Conservation (phyloP, 2,329 filamentous ascomycete species). For the Tolypocladium ovalisporum region DNA sequence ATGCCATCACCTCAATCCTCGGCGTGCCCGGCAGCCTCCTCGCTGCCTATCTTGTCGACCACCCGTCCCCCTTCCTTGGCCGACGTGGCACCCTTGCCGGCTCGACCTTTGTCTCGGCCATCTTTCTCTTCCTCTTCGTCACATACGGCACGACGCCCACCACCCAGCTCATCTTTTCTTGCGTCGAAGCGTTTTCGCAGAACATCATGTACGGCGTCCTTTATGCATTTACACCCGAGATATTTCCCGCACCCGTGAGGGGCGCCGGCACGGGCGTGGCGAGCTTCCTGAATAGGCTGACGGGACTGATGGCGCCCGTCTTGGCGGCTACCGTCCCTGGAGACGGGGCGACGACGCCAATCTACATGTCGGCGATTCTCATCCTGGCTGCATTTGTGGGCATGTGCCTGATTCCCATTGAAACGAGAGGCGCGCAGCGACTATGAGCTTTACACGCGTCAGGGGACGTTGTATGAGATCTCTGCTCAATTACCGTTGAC, state of each 20-base stretch:
- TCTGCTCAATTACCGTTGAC: not conserved
- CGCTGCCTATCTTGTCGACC: slow-evolving; percentile 61
- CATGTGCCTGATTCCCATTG: slow-evolving; percentile 51
- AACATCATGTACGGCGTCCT: slow-evolving; percentile 71
- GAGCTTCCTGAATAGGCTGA: slow-evolving; percentile 58
- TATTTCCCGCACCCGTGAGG: slow-evolving; percentile 62
- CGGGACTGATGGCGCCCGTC: slow-evolving; percentile 58
- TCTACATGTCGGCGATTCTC: slow-evolving; percentile 45
- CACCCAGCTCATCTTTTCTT: slow-evolving; percentile 54
- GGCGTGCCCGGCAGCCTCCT: slow-evolving; percentile 70
- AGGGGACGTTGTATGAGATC: not conserved
- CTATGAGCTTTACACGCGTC: slow-evolving; percentile 21
- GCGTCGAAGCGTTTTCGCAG: slow-evolving; percentile 59
- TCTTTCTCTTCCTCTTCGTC: slow-evolving; percentile 60
- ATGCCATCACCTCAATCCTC: slow-evolving; percentile 66
- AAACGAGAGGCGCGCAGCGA: slow-evolving; percentile 48
- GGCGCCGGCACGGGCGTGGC: slow-evolving; percentile 64
- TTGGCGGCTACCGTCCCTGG: slow-evolving; percentile 51
- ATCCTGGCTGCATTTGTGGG: slow-evolving; percentile 49
- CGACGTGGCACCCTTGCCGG: slow-evolving; percentile 61
- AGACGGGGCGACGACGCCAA: slow-evolving; percentile 44
- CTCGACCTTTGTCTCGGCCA: slow-evolving; percentile 54
- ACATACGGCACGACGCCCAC: slow-evolving; percentile 43
- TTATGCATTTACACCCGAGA: slow-evolving; percentile 67
- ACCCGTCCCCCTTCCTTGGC: slow-evolving; percentile 51